Evolutionary conservation across 2,329 filamentous ascomycete species (phyloP), one percentile per base, ranked within the genome.

Genomic region (Periconia digitata): DNA sequence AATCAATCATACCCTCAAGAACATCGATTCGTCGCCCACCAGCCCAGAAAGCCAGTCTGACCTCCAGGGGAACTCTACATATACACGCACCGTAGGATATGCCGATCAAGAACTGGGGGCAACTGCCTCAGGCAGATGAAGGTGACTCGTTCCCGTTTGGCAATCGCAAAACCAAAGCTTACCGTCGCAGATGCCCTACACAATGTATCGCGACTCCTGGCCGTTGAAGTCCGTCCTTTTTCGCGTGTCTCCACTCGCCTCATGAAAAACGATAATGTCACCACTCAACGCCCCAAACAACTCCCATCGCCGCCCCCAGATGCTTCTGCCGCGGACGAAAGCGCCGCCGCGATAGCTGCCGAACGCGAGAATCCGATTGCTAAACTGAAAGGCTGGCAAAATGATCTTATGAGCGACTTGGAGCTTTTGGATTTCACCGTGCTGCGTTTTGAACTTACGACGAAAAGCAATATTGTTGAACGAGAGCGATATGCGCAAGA

Each of bases 191-290:
- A 90, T 70, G 86, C 90, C 55, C 85, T 96, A 32, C 92, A 96
- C 76, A 92, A 92, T 65, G 61, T 70, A 39, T 82, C 82, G 23
- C 89, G 92, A 36, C 86, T 96, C 3, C 82, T 96, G 32, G 89
- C 89, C 55, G 87, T 96, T 52, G 92, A 97, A 76, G 90, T 95
- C 67, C 91, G 91, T 49, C 90, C 91, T 0, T 96, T 95, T 76
- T 90, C 90, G 70, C 87, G 92, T 51, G 85, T 96, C 50, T 89
- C 89, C 18, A 91, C 91, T 73, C 86, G 89, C 24, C 82, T 97
- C 8, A 79, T 89, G 5, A 80, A 82, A 18, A 82, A 87, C 15
- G 83, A 84, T 18, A 29, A 40, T 45, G 79, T 90, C 23, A 78
- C 87, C 16, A 75, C 79, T 50, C 74, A 72, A 45, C 77, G 77